Evolutionary conservation across 371 early-diverging fungal species (phyloP), one percentile per base, ranked within the genome.

Genomic region (Mucor irregularis): DNA sequence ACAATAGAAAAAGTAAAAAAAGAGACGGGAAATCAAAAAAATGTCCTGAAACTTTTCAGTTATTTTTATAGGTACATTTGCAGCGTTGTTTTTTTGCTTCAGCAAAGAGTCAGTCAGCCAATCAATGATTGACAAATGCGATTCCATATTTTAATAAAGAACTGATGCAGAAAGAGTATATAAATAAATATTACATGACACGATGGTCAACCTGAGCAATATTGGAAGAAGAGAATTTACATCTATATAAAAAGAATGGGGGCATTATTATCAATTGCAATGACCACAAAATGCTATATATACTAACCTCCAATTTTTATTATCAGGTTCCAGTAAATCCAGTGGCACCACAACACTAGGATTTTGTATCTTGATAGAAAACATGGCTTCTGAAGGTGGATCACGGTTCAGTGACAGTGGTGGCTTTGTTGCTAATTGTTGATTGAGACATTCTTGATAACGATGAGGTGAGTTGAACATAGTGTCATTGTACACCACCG

Each of bases 391-490:
- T 4, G 49, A 28, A 21, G 61, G 47, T 17, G 53, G 46, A 26
- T 14, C 47, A 10, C 29, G 26, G 21, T 42, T 48, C 11, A 44
- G 13, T 5, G 57, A 29, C 25, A 53, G 46, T 2, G 45, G 33
- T 34, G 34, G 53, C 10, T 48, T 42, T 0, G 28, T 14, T 29
- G 33, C 35, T 5, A 57, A 37, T 19, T 40, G 43, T 44, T 69
- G 69, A 1, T 50, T 42, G 4, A 60, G 19, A 25, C 63, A 63
- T 16, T 58, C 40, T n/a, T 45, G 16, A 49, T 59, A 49, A 53
- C 53, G 53, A 5, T 54, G 45, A 3, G 74, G 74, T 24, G 74
- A 74, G 35, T 74, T 74, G 28, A 57, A 63, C 39, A 66, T 50
- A 7, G 58, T 60, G 43, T 74, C 71, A 17, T 68, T 66, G 49